Conservation (phyloP, 2,329 filamentous ascomycete species). For the Aspergillus latus region DNA sequence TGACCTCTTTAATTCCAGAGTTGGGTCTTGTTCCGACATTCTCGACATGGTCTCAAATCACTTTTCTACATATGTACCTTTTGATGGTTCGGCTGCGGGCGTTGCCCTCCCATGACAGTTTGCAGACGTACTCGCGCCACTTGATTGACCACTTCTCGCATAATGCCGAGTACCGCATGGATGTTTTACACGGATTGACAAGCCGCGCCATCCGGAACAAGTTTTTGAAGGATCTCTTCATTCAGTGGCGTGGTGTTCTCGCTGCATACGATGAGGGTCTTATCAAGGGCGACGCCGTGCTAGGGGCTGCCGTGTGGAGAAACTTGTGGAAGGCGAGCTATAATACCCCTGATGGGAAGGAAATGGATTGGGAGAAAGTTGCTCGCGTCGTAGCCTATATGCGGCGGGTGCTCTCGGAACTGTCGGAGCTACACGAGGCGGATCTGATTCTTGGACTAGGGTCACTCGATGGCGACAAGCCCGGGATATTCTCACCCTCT, state of each 20-base stretch:
- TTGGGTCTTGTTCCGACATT: constrained; percentile 82
- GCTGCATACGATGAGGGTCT: constrained; percentile 60
- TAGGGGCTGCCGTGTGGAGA: constrained; percentile 76
- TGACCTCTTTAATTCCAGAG: constrained; percentile 51
- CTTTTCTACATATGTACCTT: constrained; percentile 94
- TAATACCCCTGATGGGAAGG: constrained; percentile 36
- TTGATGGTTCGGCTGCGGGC: constrained; percentile 79
- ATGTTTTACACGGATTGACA: constrained; percentile 49
- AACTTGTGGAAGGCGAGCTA: constrained; percentile 80
- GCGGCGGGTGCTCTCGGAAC: constrained; percentile 55
- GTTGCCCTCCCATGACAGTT: constrained; percentile 64
- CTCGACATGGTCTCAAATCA: constrained; percentile 92
- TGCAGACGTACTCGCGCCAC: constrained; percentile 80
- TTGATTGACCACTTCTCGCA: constrained; percentile 86
- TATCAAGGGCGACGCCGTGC: constrained; percentile 48
- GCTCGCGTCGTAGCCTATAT: constrained; percentile 65
- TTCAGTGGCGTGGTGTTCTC: constrained; percentile 86
- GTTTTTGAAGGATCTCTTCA: constrained; percentile 80
- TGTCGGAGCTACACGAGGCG: constrained; percentile 56
- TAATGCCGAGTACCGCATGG: constrained; percentile 69
- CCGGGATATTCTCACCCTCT: constrained; percentile 36
- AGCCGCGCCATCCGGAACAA: constrained; percentile 57
- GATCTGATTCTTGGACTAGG: constrained; percentile 54
- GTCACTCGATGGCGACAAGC: constrained; percentile 37
- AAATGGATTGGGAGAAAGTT: constrained; percentile 61